These are phyloP conservation scores for Pleurotus pulmonarius DNA, from an alignment of 768 basidiomycete species.

Conservation along the genomic window DNA sequence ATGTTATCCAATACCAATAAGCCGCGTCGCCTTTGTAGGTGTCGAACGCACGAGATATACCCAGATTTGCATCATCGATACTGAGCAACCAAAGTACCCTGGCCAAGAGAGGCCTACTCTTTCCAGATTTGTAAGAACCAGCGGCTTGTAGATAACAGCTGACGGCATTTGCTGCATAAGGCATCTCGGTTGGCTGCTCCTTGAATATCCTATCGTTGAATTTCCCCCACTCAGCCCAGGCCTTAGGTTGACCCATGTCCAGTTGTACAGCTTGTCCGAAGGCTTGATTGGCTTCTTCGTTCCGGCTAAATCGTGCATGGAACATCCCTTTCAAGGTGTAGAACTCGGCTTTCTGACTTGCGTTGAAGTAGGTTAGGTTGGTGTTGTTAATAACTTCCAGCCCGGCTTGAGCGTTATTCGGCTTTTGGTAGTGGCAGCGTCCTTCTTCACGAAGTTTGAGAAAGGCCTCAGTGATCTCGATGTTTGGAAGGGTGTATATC, in stretches of 20 bases:
- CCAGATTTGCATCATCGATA: slow-evolving; percentile 74
- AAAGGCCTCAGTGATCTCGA: slow-evolving; percentile 99
- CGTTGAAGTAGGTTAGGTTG: slow-evolving; percentile 97
- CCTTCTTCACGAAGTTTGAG: slow-evolving; percentile 98
- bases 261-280: slow-evolving; percentile 96
- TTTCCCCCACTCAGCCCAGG: slow-evolving; percentile 98
- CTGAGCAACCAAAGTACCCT: slow-evolving; percentile 96
- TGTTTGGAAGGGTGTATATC: slow-evolving; percentile 98
- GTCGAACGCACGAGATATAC: slow-evolving; percentile 82
- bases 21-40: slow-evolving; percentile 95
- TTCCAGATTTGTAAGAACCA: slow-evolving; percentile 90
- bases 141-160: slow-evolving; percentile 98
- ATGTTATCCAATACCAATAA: slow-evolving; percentile 98
- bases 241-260: slow-evolving; percentile 92
- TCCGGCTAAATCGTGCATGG: slow-evolving; percentile 79
- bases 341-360: slow-evolving; percentile 94
- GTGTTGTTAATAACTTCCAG: slow-evolving; percentile 99
- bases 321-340: slow-evolving; percentile 99
- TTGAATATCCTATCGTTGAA: slow-evolving; percentile 94
- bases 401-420: slow-evolving; percentile 88
- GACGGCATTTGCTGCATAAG: slow-evolving; percentile 85
- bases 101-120: slow-evolving; percentile 86
- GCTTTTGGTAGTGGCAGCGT: slow-evolving; percentile 95
- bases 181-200: slow-evolving; percentile 69
- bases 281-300: slow-evolving; percentile 86